Base-by-base conservation (phyloP, 2,329 filamentous ascomycete species). In the Cercospora sp. region DNA sequence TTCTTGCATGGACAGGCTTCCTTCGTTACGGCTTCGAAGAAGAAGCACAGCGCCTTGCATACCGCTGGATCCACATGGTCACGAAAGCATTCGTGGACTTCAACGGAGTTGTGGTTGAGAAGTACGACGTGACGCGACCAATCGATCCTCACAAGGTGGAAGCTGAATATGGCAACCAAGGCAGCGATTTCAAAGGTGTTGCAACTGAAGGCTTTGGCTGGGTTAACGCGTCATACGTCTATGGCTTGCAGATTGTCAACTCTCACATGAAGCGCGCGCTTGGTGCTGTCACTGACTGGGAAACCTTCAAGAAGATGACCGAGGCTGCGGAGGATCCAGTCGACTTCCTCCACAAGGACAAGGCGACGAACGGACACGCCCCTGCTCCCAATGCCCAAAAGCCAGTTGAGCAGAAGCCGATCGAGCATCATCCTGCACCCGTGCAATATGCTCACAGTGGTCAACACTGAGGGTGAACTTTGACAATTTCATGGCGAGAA, bases 21-120 rank as follows among this genome's bases (percentile, higher is more conserved):
- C 87, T 93, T 75, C 90, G 94, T 18, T 99, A 98, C 78, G 93
- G 94, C 64, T 98, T 97, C 78, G 89, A 90, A 30, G 91, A 94
- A 26, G 94, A 97, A 69, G 93, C 93, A 1, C 91, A 97, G 81
- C 86, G 93, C 36, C 82, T 99, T 71, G 91, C 93, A 0, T 99
- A 99, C 81, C 93, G 95, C 80, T 99, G 95, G 95, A 83, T 97
- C 63, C 97, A 94, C 79, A 98, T 98, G 94, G 93, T 97, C 76
- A 97, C 93, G 67, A 97, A 97, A 81, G 94, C 95, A 0, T 98
- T 98, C 82, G 94, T 97, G 69, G 94, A 99, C 79, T 98, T 94
- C 84, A 98, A 98, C 78, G 95, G 95, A 45, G 93, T 97, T 8
- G 94, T 99, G 1, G 95, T 98, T 5, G 95, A 99, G 82, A 99